These are phyloP conservation scores for Mytilinidion resinicola DNA, from an alignment of 495 filamentous ascomycete species.

Conservation along the genomic window DNA sequence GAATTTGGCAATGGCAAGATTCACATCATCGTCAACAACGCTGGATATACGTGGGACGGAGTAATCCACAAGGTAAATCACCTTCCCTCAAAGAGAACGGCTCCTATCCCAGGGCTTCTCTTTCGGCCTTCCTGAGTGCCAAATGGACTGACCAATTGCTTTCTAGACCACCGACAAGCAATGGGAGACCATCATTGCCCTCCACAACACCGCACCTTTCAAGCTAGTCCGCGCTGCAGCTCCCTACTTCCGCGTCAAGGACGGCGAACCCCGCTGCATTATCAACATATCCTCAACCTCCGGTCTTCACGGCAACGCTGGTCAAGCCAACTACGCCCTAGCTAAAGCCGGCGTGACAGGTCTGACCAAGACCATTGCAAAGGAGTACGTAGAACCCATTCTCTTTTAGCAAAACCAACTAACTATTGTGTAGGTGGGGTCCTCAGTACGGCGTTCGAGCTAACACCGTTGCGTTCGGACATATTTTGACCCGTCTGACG, in stretches of 20 bases:
- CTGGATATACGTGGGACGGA: slow-evolving; percentile 83
- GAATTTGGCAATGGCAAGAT: slow-evolving; percentile 82
- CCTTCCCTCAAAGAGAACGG: neutral
- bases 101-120: neutral
- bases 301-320: slow-evolving; percentile 76
- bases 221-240: slow-evolving; percentile 70
- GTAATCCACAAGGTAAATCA: slow-evolving; percentile 71
- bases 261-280: slow-evolving; percentile 68
- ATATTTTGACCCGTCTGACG: slow-evolving; percentile 70
- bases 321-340: slow-evolving; percentile 77
- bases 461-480: slow-evolving; percentile 78
- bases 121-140: neutral
- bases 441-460: slow-evolving; percentile 74
- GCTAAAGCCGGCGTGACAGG: slow-evolving; percentile 78
- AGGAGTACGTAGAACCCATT: slow-evolving; percentile 47
- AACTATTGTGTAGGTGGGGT: slow-evolving; percentile 50
- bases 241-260: slow-evolving; percentile 79
- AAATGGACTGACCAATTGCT: neutral
- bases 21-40: slow-evolving; percentile 83
- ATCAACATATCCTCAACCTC: slow-evolving; percentile 77
- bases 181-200: slow-evolving; percentile 76
- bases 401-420: neutral
- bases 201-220: slow-evolving; percentile 80
- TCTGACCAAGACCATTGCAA: slow-evolving; percentile 78
- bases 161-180: slow-evolving; percentile 76